phyloP scores from a whole-genome alignment of 305 asterid species.

The Fraxinus sp. region DNA sequence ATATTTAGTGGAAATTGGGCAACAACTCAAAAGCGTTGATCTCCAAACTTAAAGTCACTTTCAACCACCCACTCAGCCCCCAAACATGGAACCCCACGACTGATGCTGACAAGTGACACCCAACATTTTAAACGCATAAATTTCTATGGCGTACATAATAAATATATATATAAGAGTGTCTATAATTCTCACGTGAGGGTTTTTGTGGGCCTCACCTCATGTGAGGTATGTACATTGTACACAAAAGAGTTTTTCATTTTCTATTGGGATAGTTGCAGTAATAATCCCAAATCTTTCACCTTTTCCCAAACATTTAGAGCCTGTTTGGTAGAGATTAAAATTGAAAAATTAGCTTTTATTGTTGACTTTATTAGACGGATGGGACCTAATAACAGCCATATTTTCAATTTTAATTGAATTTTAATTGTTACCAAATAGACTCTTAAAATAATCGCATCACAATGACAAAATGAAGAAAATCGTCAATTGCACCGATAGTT shows the following conservation, averaged over 20 bases:
- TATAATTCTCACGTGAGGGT: too few relatives aligned
- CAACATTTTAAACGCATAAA: neutral
- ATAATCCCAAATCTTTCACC: neutral
- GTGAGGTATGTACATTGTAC: too few relatives aligned
- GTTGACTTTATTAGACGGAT: too few relatives aligned
- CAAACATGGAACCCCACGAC: constrained; percentile 27
- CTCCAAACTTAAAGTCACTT: constrained; percentile 20
- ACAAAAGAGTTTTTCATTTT: neutral
- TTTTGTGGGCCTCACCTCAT: too few relatives aligned
- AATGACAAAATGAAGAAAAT: too few relatives aligned
- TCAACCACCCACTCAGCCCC: constrained; percentile 8
- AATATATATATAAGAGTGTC: too few relatives aligned
- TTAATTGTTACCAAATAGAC: too few relatives aligned
- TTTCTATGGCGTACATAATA: neutral
- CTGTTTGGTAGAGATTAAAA: too few relatives aligned
- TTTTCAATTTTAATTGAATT: too few relatives aligned
- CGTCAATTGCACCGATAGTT: neutral
- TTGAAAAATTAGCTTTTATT: too few relatives aligned
- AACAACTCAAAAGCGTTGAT: neutral
- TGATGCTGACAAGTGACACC: constrained; percentile 7
- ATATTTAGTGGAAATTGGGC: constrained; percentile 12
- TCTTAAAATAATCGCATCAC: neutral
- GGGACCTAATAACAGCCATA: too few relatives aligned
- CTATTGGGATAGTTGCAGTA: neutral
- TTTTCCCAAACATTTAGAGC: too few relatives aligned